Evolutionary conservation across 2,329 filamentous ascomycete genomes (phyloP).

Genomic region (Colletotrichum abscissum): DNA sequence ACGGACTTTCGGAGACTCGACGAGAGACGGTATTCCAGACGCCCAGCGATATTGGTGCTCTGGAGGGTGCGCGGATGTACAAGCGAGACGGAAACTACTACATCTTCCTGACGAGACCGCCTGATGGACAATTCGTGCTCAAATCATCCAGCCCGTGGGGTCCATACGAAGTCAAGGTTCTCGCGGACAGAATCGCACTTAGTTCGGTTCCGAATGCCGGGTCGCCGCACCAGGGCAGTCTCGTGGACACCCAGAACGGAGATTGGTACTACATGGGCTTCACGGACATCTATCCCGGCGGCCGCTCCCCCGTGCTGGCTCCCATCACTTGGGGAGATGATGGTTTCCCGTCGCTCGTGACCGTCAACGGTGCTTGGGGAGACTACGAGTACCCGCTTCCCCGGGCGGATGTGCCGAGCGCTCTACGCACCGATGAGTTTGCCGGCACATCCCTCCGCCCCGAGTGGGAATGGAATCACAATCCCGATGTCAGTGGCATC

Average conservation of each 20-base stretch:
- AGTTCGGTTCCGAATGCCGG: slow-evolving; percentile 57
- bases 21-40: slow-evolving; percentile 40
- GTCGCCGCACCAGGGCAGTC: slow-evolving; percentile 62
- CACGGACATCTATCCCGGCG: slow-evolving; percentile 63
- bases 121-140: slow-evolving; percentile 58
- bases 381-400: slow-evolving; percentile 51
- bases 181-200: slow-evolving; percentile 50
- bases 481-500: slow-evolving; percentile 61
- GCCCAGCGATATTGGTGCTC: slow-evolving; percentile 31
- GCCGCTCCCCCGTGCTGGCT: slow-evolving; percentile 64
- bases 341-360: slow-evolving; percentile 58
- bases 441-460: slow-evolving; percentile 49
- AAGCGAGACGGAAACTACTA: slow-evolving; percentile 66
- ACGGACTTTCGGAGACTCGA: slow-evolving; percentile 55
- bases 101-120: slow-evolving; percentile 60
- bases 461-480: slow-evolving; percentile 71
- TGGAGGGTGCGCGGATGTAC: slow-evolving; percentile 67
- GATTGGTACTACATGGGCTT: slow-evolving; percentile 71
- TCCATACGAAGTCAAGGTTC: slow-evolving; percentile 56
- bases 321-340: slow-evolving; percentile 58
- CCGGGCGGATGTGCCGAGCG: neutral
- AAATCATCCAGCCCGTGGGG: slow-evolving; percentile 60
- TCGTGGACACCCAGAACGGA: slow-evolving; percentile 61
- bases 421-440: slow-evolving; percentile 32
- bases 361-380: slow-evolving; percentile 57